Conservation (phyloP, 129 eudicot genomes). For the Escallonia herrerae region DNA sequence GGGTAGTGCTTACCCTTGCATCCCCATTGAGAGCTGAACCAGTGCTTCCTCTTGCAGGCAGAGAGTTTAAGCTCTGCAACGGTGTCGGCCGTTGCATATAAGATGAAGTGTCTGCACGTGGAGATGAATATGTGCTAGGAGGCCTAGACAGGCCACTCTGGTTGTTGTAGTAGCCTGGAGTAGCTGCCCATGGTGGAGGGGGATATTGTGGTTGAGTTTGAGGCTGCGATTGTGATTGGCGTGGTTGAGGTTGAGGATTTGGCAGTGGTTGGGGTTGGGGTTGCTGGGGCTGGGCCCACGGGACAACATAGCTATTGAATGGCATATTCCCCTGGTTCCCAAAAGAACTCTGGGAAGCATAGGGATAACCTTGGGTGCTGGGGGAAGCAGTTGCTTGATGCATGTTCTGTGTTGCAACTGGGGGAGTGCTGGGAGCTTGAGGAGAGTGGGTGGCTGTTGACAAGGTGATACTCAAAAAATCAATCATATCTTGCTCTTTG, state of each 20-base stretch:
- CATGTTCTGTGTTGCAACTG: conserved; percentile 22
- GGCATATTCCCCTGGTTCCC: conserved; percentile 30
- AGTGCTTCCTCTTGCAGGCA: conserved; percentile 22
- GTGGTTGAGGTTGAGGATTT: conserved; percentile 9
- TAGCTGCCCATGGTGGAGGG: conserved; percentile 97
- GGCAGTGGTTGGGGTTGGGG: conserved; percentile 11
- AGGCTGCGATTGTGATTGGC: conserved; percentile 15
- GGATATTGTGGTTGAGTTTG: conserved; percentile 29
- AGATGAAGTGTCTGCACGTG: conserved; percentile 13
- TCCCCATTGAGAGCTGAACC: conserved; percentile 34
- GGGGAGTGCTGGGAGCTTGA: conserved; percentile 15
- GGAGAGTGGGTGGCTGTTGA: conserved; percentile 35
- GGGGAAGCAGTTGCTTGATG: conserved; percentile 17
- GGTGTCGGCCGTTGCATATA: neutral
- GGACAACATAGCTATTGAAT: conserved; percentile 57
- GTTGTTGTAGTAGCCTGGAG: conserved; percentile 65
- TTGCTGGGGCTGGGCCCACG: conserved; percentile 81
- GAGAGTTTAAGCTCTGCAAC: conserved; percentile 30
- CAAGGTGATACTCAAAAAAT: conserved; percentile 61
- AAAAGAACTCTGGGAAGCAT: neutral
- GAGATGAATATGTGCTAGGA: conserved; percentile 22
- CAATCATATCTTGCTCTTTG: conserved; percentile 68
- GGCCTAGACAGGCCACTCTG: conserved; percentile 25
- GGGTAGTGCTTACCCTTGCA: conserved; percentile 10
- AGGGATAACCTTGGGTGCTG: neutral